Evolutionary conservation across 2,329 filamentous ascomycete species (phyloP).

Genomic region (Talaromyces funiculosus): DNA sequence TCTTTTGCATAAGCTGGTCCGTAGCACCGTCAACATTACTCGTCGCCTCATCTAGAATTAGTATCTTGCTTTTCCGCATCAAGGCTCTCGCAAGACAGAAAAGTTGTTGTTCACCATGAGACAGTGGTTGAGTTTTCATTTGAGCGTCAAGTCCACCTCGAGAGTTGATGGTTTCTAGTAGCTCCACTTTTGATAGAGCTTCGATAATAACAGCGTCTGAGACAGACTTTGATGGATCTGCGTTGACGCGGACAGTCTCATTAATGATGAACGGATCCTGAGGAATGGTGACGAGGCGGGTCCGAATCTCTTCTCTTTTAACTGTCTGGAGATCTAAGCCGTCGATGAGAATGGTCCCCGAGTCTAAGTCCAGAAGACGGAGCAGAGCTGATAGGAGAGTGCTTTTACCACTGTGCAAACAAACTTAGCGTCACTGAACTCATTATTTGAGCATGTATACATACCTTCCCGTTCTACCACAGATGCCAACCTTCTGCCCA

Average conservation of each 20-base stretch:
- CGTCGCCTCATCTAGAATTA: constrained; percentile 72
- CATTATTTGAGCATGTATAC: constrained; percentile 28
- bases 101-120: constrained; percentile 65
- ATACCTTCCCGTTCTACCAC: constrained; percentile 75
- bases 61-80: constrained; percentile 62
- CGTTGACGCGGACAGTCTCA: constrained; percentile 68
- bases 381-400: constrained; percentile 65
- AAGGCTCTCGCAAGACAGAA: constrained; percentile 69
- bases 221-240: constrained; percentile 28
- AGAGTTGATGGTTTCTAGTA: constrained; percentile 31
- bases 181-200: constrained; percentile 33
- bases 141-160: constrained; percentile 35
- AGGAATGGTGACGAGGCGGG: constrained; percentile 72
- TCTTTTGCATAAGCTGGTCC: constrained; percentile 64
- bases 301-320: constrained; percentile 62
- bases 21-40: constrained; percentile 69
- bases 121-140: constrained; percentile 50
- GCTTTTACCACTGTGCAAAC: constrained; percentile 45
- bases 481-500: constrained; percentile 67
- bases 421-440: neutral
- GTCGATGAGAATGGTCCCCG: constrained; percentile 64
- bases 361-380: constrained; percentile 65
- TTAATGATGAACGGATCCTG: constrained; percentile 79
- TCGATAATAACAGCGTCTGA: constrained; percentile 31
- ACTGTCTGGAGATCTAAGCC: constrained; percentile 69